Conservation (phyloP, 2,329 filamentous ascomycete genomes). For the Metarhizium brunneum region DNA sequence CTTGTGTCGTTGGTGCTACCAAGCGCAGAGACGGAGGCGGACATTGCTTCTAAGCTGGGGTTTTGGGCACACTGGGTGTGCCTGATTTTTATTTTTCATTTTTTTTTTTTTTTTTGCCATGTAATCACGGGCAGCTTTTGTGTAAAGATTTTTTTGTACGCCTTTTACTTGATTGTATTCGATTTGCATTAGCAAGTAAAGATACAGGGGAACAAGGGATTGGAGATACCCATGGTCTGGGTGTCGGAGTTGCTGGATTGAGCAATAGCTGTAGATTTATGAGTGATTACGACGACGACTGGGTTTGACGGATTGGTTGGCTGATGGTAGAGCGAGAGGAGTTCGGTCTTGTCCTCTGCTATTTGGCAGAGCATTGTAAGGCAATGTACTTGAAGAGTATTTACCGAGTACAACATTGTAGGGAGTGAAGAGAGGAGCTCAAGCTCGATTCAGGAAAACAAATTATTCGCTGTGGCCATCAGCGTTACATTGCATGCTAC, state of each 20-base stretch:
- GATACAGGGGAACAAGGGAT: not conserved
- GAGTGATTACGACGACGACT: not conserved
- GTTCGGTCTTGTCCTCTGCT: no score
- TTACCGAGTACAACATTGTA: no score
- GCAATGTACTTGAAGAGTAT: no score
- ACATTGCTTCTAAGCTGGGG: not conserved
- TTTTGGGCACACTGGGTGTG: not conserved
- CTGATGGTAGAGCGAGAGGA: no score
- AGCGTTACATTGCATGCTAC: no score
- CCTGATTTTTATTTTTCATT: not conserved
- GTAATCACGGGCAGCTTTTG: not conserved
- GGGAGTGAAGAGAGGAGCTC: no score
- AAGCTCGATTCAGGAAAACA: no score
- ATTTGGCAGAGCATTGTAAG: no score
- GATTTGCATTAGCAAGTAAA: not conserved
- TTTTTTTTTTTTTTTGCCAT: not conserved
- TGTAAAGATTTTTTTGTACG: not conserved
- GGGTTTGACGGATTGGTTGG: no score
- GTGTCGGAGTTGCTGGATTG: not conserved
- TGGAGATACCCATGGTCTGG: not conserved
- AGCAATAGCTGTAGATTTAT: no score
- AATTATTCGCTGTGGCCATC: no score
- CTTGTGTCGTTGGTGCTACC: not conserved
- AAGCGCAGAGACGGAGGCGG: not conserved
- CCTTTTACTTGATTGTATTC: not conserved